A percentile compares a stretch with the other conserved stretches of the same genome.
Evolutionary conservation across 176 grass and related monocot species (phyloP).

Genomic region (Paspalum vaginatum): DNA sequence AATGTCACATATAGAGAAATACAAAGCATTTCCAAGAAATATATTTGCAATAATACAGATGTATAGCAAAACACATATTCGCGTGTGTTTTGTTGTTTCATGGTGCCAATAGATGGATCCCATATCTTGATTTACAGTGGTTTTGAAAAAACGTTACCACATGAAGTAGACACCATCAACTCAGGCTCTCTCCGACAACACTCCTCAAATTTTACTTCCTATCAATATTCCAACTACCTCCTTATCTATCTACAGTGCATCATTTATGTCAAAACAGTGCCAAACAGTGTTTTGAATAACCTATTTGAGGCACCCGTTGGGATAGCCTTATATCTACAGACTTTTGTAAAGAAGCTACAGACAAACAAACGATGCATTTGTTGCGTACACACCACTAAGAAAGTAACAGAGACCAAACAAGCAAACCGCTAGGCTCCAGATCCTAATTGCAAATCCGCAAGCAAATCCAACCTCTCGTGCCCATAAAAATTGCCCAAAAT

Average conservation of each 20-base stretch:
- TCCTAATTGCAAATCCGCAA: slow-evolving; percentile 23
- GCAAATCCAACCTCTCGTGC: slow-evolving; percentile 43
- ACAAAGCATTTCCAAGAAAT: neutral
- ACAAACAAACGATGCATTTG: neutral
- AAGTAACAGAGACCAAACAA: slow-evolving; percentile 32
- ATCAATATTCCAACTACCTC: no score
- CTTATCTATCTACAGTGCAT: no score
- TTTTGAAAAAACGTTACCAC: neutral
- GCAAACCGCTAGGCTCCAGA: neutral
- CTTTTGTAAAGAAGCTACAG: no score
- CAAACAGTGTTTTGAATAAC: no score
- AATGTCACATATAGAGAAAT: neutral
- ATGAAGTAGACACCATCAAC: neutral
- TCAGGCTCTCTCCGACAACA: no score
- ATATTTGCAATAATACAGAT: neutral
- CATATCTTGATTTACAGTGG: neutral
- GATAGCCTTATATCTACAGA: no score
- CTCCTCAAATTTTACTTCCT: no score
- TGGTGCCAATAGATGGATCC: neutral
- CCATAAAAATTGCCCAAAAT: slow-evolving; percentile 19
- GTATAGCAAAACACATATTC: neutral
- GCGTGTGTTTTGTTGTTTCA: neutral
- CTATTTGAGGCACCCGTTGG: no score
- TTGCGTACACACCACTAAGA: slow-evolving; percentile 29
- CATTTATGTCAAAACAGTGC: no score